Evolutionary conservation across 768 basidiomycete genomes (phyloP).

Genomic region (Boletellus ananiceps): DNA sequence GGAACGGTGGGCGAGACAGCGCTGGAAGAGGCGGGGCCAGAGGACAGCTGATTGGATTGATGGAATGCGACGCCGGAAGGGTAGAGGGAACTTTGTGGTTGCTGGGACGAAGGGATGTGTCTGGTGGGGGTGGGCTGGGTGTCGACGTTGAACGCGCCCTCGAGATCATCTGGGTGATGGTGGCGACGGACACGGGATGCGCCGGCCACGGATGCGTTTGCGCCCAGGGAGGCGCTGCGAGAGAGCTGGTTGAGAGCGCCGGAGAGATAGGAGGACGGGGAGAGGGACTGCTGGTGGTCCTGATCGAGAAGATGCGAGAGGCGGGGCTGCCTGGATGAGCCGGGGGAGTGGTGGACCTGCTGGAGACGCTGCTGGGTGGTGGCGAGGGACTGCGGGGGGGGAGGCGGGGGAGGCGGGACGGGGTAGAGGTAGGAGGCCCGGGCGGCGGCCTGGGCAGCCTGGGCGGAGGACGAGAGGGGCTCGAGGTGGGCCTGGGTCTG

Average conservation of each 20-base stretch:
- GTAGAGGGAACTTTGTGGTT: constrained; percentile 49
- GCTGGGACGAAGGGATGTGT: constrained; percentile 31
- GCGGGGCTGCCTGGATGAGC: constrained; percentile 52
- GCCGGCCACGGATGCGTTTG: constrained; percentile 36
- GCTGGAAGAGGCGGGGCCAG: constrained; percentile 29
- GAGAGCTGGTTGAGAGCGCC: constrained; percentile 50
- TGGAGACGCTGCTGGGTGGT: constrained; percentile 45
- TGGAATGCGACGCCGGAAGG: constrained; percentile 56
- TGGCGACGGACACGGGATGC: constrained; percentile 56
- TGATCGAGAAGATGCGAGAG: constrained; percentile 65
- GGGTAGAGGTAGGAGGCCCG: constrained; percentile 53
- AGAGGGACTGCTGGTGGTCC: constrained; percentile 42
- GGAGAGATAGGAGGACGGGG: constrained; percentile 43
- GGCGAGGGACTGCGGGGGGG: constrained; percentile 42
- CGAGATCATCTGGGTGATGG: constrained; percentile 67
- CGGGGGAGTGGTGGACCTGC: constrained; percentile 44
- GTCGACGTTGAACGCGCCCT: constrained; percentile 45
- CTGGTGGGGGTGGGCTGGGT: constrained; percentile 17
- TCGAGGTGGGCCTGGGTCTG: constrained; percentile 44
- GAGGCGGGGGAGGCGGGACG: constrained; percentile 38
- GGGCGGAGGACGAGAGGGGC: constrained; percentile 48
- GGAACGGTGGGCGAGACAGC: constrained; percentile 32
- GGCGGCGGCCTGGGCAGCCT: constrained; percentile 48
- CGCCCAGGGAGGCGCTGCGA: constrained; percentile 63
- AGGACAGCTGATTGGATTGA: constrained; percentile 23